Base-by-base conservation (phyloP, 257 asterid species). In the Penstemon davidsonii region DNA sequence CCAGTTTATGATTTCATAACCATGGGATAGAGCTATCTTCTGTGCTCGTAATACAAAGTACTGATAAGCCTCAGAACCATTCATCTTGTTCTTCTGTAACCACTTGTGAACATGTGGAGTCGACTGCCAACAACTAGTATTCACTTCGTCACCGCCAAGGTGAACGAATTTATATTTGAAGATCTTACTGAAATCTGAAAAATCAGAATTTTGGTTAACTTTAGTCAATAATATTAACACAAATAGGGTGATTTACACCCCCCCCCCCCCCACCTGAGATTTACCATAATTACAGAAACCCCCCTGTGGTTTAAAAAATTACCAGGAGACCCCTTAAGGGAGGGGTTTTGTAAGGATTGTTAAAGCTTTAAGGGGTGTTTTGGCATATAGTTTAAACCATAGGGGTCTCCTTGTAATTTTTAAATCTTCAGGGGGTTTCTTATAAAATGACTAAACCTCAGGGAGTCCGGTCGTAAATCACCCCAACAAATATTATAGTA, bases 121-220 rank as follows among this genome's bases (percentile, higher is more conserved):
- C 11, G 64, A 58, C 66, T 77, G 69, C 98, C 98, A 90, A 83
- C 98, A 92, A 84, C 96, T 72, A 5, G 96, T 84, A 63, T 90
- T 58, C 60, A 93, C 97, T 88, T 93, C 98, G 67, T 93, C 98
- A 39, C 98, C 98, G 66, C 98, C 97, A 52, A 93, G 84, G 79
- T 93, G 98, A 75, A 93, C 73, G 61, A 93, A 93, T 70, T 71
- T 93, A 79, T 86, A 93, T 63, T 85, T 93, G 91, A 93, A 93
- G 68, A 93, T 86, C 82, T 88, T 86, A 70, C 97, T 90, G 83
- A 93, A 88, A 87, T 88, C 98, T 93, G 92, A 60, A 70, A 70
- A 43, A 62, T 0, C 49, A 63, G 19, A 78, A 58, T 5, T 62
- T 41, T 4, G 55, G 42, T 42, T 25, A 58, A 53, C 11, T 4